These are phyloP conservation scores for Celoporthe dispersa DNA, from an alignment of 2,329 filamentous ascomycete genomes.

Conservation along the genomic window DNA sequence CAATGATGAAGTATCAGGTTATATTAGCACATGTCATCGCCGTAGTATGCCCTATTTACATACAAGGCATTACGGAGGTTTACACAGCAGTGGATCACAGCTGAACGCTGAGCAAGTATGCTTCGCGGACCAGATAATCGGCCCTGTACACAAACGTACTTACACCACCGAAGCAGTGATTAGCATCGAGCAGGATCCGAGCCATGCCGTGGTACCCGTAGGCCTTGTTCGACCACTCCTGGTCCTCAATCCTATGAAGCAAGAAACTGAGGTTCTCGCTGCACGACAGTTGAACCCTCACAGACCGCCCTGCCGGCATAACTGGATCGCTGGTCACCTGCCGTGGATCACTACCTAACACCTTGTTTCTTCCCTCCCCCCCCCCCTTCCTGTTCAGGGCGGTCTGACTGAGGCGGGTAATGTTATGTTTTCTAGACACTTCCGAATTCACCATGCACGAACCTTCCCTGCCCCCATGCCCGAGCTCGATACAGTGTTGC, in stretches of 20 bases:
- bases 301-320: not conserved
- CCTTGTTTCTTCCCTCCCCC: not conserved
- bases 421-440: not conserved
- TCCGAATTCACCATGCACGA: not conserved
- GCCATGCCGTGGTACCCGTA: not conserved
- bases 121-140: not conserved
- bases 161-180: too few species aligned
- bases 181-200: not conserved
- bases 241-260: not conserved
- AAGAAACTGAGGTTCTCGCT: not conserved
- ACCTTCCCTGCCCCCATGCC: not conserved
- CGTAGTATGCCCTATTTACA: not conserved
- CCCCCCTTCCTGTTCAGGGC: not conserved
- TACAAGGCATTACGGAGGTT: not conserved
- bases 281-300: not conserved
- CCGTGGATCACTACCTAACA: not conserved
- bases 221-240: constrained; percentile 11
- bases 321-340: not conserved
- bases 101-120: not conserved
- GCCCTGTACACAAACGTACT: not conserved
- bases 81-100: not conserved
- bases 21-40: not conserved
- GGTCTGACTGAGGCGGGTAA: not conserved
- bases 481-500: not conserved
- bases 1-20: not conserved